Base-by-base conservation (phyloP, 129 eudicot species). In the Cynara cardunculus region DNA sequence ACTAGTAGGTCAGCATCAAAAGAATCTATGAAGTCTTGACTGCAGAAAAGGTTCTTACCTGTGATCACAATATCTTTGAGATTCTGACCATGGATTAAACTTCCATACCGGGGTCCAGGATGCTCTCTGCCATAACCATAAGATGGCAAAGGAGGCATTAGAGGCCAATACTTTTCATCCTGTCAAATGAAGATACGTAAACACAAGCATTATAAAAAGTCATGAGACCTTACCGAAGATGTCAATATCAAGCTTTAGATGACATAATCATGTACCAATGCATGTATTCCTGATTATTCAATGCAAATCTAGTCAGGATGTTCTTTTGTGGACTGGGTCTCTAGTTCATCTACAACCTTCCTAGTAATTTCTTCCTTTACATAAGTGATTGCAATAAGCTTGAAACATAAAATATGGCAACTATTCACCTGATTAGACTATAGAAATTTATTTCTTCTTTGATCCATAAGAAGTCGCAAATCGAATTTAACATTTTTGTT, bases 111-210 rank as follows among this genome's bases (percentile, higher is more conserved):
- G 24, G 97, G 90, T 32, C 97, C 97, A 31, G 90, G 89, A 75
- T 68, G 86, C 71, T 91, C 97, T 81, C 97, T 89, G 72, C 97
- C 97, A 76, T 89, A 86, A 16, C 97, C 97, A 79, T 91, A 91
- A 9, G 97, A 91, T 65, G 97, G 97, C 85, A 91, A 86, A 53
- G 97, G 94, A 74, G 94, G 90, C 97, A 91, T 87, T 73, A 91
- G 69, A 12, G 92, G 80, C 97, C 97, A 91, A 30, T 81, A 80
- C 76, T 79, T 89, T 79, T 91, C 94, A 76, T 91, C 92, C 97
- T 91, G 90, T 83, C 44, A 78, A 62, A 64, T 19, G 26, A 64
- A 64, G 27, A 19, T 19, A 62, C 5, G 26, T 19, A 19, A 64
- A 7, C 69, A 64, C 28, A 64, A 64, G 8, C 27, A 64, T 22